phyloP scores from a whole-genome alignment of 495 filamentous ascomycete species.

The Pseudoneurospora amorphoporcata region DNA sequence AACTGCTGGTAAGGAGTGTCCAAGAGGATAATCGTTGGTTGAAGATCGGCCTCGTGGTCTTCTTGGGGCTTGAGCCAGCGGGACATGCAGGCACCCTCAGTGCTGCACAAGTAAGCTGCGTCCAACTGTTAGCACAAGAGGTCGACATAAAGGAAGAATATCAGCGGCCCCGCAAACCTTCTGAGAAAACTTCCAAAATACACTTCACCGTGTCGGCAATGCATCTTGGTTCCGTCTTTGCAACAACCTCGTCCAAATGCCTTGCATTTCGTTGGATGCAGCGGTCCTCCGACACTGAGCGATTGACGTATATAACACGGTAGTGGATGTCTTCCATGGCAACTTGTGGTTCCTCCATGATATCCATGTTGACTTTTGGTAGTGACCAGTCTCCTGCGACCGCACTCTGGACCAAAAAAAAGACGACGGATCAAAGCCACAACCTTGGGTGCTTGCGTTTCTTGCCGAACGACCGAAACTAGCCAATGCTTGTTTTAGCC shows the following conservation, averaged over 20 bases:
- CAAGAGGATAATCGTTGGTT: slow-evolving; percentile 66
- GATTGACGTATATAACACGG: slow-evolving; percentile 78
- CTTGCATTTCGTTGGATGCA: slow-evolving; percentile 4
- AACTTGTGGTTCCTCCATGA: not conserved
- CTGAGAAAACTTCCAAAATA: slow-evolving; percentile 38
- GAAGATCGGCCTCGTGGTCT: slow-evolving; percentile 47
- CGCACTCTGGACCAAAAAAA: not conserved
- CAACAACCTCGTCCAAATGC: not conserved
- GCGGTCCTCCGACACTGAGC: slow-evolving; percentile 54
- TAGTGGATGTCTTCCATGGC: slow-evolving; percentile 60
- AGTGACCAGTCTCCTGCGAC: slow-evolving; percentile 40
- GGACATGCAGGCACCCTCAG: slow-evolving; percentile 57
- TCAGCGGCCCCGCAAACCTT: slow-evolving; percentile 28
- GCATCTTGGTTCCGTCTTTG: slow-evolving; percentile 21
- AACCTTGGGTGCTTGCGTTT: not conserved
- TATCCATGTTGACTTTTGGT: slow-evolving; percentile 18
- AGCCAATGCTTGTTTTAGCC: not conserved
- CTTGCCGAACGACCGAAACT: not conserved
- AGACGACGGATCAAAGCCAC: not conserved
- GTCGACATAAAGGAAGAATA: not conserved
- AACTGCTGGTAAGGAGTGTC: slow-evolving; percentile 49
- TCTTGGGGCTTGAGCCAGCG: slow-evolving; percentile 61
- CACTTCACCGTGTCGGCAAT: slow-evolving; percentile 37
- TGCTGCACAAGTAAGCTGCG: slow-evolving; percentile 64
- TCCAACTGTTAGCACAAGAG: slow-evolving; percentile 16